Base-by-base conservation (phyloP, 2,329 filamentous ascomycete genomes). In the Monilinia laxa region DNA sequence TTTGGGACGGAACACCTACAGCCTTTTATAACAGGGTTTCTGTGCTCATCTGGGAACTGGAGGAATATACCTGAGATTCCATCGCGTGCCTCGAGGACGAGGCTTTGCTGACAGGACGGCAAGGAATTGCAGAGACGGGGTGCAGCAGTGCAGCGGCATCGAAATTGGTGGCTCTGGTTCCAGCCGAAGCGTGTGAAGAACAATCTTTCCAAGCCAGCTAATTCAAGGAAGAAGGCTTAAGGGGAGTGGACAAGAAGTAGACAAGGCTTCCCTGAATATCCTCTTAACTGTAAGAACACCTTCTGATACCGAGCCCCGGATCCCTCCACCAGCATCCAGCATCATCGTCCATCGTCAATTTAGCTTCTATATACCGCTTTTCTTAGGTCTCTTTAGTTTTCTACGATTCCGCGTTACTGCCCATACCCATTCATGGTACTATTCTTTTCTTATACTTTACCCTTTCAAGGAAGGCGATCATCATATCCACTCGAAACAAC, bases 31-130 rank as follows among this genome's bases (percentile, higher is more conserved):
- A 42, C 31, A 40, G 35, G 6, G 31, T 64, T 28, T 35, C 45
- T 18, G 28, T 14, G 53, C 53, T 51, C 18, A 14, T 14, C 9
- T 38, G 45, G 40, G 47, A n/a, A 51, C n/a, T 51, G 42, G 53
- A 51, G 38, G 45, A 40, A 35, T 18, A 18, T 40, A 59, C 31
- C 42, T 35, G 35, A 28, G 47, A 23, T 16, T 31, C 10, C 38
- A 42, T 52, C 62, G 45, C 64, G 62, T 65, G 54, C 56, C 38
- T 62, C 20, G n/a, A 62, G 58, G 47, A 4, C 14, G 58, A 51
- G 31, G n/a, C 58, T 25, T 62, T 51, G 45, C 58, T 62, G 45
- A 62, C 45, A 38, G 45, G 58, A 52, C 57, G 42, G 57, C 11
- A 49, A 31, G 25, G 7, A 40, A 56, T 20, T 23, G 11, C 53